These are phyloP conservation scores for Kwoniella shandongensis DNA, from an alignment of 768 basidiomycete genomes.

Conservation along the genomic window DNA sequence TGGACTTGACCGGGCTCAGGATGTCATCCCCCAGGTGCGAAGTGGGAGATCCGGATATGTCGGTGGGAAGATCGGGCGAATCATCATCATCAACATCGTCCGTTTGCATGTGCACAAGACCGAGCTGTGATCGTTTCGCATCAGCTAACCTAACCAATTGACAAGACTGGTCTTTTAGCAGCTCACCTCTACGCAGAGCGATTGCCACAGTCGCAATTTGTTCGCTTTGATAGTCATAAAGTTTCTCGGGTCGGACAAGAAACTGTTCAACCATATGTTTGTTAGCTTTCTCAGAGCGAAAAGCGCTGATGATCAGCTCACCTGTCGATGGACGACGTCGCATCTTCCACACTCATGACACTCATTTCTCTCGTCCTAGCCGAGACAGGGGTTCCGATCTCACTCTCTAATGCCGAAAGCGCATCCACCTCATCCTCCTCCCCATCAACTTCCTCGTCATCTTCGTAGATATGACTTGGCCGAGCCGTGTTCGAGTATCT, in stretches of 20 bases:
- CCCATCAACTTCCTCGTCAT: constrained; percentile 9
- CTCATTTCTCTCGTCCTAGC: constrained; percentile 9
- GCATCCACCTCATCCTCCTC: constrained; percentile 29
- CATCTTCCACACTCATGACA: constrained; percentile 36
- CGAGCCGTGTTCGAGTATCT: neutral
- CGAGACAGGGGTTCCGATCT: constrained; percentile 8
- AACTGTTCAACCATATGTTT: constrained; percentile 21
- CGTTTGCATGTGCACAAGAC: constrained; percentile 23
- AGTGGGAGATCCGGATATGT: constrained; percentile 1
- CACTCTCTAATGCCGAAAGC: constrained; percentile 14
- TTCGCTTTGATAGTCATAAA: constrained; percentile 33
- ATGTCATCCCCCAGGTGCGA: too few relatives aligned
- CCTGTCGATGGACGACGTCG: constrained; percentile 37
- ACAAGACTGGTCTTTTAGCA: neutral
- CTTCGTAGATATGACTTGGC: neutral
- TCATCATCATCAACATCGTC: constrained; percentile 8
- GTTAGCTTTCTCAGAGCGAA: neutral
- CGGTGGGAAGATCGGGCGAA: constrained; percentile 21
- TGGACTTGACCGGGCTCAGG: neutral
- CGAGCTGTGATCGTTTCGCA: constrained; percentile 23
- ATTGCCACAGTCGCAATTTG: constrained; percentile 46
- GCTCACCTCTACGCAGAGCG: constrained; percentile 43
- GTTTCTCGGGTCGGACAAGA: constrained; percentile 27
- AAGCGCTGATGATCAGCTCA: constrained; percentile 23
- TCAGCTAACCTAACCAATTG: neutral